Percentiles rank a stretch among this genome's conserved stretches.
phyloP scores from a whole-genome alignment of 192 early-diverging fungal species.

The Gaertneriomyces semiglobifer region DNA sequence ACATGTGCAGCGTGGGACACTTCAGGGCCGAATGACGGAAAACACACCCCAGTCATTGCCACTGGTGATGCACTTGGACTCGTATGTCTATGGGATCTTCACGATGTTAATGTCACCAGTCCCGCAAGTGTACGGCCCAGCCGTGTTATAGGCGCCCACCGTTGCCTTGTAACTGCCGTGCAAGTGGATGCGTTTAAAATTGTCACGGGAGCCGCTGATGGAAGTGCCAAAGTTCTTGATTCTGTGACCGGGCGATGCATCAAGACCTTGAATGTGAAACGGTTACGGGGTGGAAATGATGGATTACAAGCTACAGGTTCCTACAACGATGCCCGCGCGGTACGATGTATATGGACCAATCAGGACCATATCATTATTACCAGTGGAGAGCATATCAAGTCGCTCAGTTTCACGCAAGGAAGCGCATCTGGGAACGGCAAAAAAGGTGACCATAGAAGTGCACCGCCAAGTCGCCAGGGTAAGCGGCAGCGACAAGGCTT shows the following conservation, averaged over 20 bases:
- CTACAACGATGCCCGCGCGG: slow-evolving; percentile 34
- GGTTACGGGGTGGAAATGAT: slow-evolving; percentile 35
- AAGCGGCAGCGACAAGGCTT: not conserved
- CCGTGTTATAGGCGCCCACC: slow-evolving; percentile 17
- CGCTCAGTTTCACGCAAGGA: slow-evolving; percentile 49
- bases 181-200: slow-evolving; percentile 28
- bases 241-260: slow-evolving; percentile 48
- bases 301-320: slow-evolving; percentile 19
- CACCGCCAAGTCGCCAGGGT: not conserved
- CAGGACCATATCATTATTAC: slow-evolving; percentile 41
- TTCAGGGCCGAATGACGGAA: not conserved
- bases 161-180: slow-evolving; percentile 1
- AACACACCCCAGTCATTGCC: slow-evolving; percentile 31
- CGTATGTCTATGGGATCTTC: slow-evolving; percentile 52
- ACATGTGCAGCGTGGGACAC: slow-evolving; percentile 6
- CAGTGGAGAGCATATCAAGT: slow-evolving; percentile 48
- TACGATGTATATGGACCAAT: slow-evolving; percentile 23
- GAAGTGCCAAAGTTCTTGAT: slow-evolving; percentile 56
- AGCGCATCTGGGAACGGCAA: slow-evolving; percentile 18
- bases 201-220: slow-evolving; percentile 43
- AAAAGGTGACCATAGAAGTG: not conserved
- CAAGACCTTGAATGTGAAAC: slow-evolving; percentile 27
- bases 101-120: not conserved
- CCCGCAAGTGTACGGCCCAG: slow-evolving; percentile 5
- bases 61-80: slow-evolving; percentile 52